Conservation (phyloP, 192 early-diverging fungal genomes). For the Entrophospora sp. region DNA sequence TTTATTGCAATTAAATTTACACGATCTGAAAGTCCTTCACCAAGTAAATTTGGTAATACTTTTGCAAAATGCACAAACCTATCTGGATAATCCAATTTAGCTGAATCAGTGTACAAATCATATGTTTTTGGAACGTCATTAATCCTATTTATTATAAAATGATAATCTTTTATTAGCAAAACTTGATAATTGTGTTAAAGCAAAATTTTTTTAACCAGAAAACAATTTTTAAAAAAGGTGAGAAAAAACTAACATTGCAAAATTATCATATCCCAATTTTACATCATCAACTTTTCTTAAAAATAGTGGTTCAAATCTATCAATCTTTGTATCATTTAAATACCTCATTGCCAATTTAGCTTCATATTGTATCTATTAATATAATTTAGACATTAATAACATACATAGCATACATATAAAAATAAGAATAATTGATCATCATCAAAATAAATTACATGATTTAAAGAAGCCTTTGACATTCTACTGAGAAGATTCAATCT, state of each 20-base stretch:
- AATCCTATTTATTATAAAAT: conserved; percentile 5
- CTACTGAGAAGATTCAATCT: conserved; percentile 74
- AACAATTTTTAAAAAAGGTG: conserved; percentile 24
- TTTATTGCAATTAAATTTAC: conserved; percentile 35
- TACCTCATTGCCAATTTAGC: conserved; percentile 51
- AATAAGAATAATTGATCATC: conserved; percentile 21
- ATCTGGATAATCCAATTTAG: conserved; percentile 35
- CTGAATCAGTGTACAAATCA: conserved; percentile 23
- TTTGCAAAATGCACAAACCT: conserved; percentile 39
- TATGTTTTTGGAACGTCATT: background rate
- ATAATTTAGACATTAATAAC: conserved; percentile 13
- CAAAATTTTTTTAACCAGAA: background rate
- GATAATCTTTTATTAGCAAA: too few species aligned
- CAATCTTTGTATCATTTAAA: conserved; percentile 53
- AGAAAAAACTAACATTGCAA: conserved; percentile 41
- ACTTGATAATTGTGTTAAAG: too few species aligned
- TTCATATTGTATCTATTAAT: conserved; percentile 61
- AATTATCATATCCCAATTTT: conserved; percentile 61
- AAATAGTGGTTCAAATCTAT: conserved; percentile 74
- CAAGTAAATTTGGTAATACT: conserved; percentile 35
- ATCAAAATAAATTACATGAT: conserved; percentile 41
- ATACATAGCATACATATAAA: conserved; percentile 24
- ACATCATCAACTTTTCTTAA: conserved; percentile 57
- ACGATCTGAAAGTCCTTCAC: conserved; percentile 41
- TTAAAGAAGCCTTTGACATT: conserved; percentile 53